Conservation (phyloP, 163 green algal genomes). For the Dunaliella salina region DNA sequence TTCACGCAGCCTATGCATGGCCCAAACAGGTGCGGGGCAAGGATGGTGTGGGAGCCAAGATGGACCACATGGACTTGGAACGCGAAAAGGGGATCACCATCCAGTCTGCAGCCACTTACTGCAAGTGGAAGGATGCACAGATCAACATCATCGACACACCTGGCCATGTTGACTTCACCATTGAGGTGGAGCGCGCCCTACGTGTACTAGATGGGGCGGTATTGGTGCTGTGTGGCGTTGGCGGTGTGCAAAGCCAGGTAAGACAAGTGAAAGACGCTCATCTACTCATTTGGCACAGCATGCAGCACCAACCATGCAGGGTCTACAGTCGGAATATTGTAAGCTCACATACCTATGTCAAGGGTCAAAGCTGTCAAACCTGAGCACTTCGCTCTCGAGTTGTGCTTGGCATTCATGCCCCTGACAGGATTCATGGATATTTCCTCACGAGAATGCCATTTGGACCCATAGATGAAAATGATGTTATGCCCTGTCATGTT, state of each 20-base stretch:
- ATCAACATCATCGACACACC: conserved; percentile 99
- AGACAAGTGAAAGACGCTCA: background rate
- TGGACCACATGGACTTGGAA: conserved; percentile 99
- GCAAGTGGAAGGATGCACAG: conserved; percentile 84
- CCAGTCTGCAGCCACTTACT: conserved; percentile 90
- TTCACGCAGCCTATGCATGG: too few relatives aligned
- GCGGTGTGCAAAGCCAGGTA: conserved; percentile 84
- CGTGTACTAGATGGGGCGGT: conserved; percentile 95
- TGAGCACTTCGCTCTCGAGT: too few relatives aligned
- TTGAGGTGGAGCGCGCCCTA: conserved; percentile 94
- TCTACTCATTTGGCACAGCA: too few relatives aligned
- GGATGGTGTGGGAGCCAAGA: conserved; percentile 97
- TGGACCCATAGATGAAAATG: too few relatives aligned
- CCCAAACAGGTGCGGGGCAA: conserved; percentile 77
- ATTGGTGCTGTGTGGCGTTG: conserved; percentile 87
- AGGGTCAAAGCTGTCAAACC: too few relatives aligned
- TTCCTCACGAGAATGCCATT: too few relatives aligned
- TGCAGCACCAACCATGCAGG: too few relatives aligned
- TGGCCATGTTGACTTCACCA: conserved; percentile 99
- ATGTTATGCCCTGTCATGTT: too few relatives aligned
- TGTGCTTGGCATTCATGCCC: too few relatives aligned
- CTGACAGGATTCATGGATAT: too few relatives aligned
- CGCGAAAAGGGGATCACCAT: conserved; percentile 99
- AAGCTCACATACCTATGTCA: too few relatives aligned
- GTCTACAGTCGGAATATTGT: too few relatives aligned